Evolutionary conservation across 371 early-diverging fungal genomes (phyloP).

Genomic region (Saksenaea vasiformis): DNA sequence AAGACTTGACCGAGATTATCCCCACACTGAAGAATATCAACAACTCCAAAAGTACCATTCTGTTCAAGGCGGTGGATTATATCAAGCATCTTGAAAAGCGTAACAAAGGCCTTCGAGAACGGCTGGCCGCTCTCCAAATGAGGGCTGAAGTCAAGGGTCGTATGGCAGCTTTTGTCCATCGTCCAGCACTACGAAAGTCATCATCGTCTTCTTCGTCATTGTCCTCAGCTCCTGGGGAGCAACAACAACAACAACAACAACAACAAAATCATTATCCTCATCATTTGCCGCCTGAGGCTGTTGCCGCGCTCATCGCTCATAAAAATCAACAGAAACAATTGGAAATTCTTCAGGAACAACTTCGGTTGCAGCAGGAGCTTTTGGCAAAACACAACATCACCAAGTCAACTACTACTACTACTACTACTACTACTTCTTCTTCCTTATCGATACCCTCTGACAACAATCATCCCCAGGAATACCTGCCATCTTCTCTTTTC

Average conservation of each 20-base stretch:
- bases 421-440: no score
- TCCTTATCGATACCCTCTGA: slow-evolving; percentile 13
- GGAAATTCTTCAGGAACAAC: slow-evolving; percentile 38
- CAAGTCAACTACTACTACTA: slow-evolving; percentile 12
- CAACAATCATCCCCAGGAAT: not conserved
- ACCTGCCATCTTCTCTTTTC: slow-evolving; percentile 6
- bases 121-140: slow-evolving; percentile 52
- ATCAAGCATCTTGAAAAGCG: slow-evolving; percentile 48
- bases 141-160: slow-evolving; percentile 43
- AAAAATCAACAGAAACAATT: slow-evolving; percentile 48
- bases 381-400: slow-evolving; percentile 25
- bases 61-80: slow-evolving; percentile 54
- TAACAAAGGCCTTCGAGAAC: slow-evolving; percentile 56
- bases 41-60: slow-evolving; percentile 52
- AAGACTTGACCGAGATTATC: slow-evolving; percentile 76
- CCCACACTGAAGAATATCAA: slow-evolving; percentile 68
- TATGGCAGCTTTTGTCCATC: slow-evolving; percentile 18
- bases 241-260: slow-evolving; percentile 7
- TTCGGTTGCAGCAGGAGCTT: slow-evolving; percentile 38
- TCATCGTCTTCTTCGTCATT: slow-evolving; percentile 3
- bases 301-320: slow-evolving; percentile 45
- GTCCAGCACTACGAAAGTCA: not conserved
- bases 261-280: slow-evolving; percentile 4
- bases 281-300: slow-evolving; percentile 20
- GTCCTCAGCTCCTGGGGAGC: not conserved